Evolutionary conservation across 805 yeast species (phyloP).

Genomic region (Cyberlindnera veronae): DNA sequence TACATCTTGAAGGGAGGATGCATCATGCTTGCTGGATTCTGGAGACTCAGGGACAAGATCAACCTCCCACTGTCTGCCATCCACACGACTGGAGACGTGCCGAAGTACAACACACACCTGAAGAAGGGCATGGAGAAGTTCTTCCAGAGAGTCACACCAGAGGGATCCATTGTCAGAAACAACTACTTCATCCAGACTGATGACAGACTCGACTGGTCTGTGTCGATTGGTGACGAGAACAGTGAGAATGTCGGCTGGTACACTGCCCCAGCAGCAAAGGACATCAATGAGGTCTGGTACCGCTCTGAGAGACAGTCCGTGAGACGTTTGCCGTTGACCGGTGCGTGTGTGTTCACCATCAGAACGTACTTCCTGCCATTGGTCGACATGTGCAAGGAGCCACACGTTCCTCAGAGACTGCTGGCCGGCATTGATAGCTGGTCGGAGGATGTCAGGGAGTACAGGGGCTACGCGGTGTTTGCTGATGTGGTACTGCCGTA

Average conservation of each 20-base stretch:
- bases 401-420: slow-evolving; percentile 57
- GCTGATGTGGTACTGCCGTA: slow-evolving; percentile 54
- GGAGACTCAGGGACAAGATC: slow-evolving; percentile 62
- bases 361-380: slow-evolving; percentile 62
- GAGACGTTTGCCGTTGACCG: slow-evolving; percentile 56
- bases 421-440: slow-evolving; percentile 57
- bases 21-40: slow-evolving; percentile 63
- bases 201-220: slow-evolving; percentile 59
- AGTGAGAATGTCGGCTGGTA: slow-evolving; percentile 58
- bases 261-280: slow-evolving; percentile 50
- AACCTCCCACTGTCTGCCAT: slow-evolving; percentile 52
- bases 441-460: slow-evolving; percentile 56
- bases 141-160: slow-evolving; percentile 52
- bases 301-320: slow-evolving; percentile 65
- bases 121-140: slow-evolving; percentile 64
- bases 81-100: slow-evolving; percentile 67
- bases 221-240: slow-evolving; percentile 57
- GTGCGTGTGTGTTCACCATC: slow-evolving; percentile 56
- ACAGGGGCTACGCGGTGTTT: slow-evolving; percentile 55
- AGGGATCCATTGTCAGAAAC: slow-evolving; percentile 64
- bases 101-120: slow-evolving; percentile 56
- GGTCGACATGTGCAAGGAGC: slow-evolving; percentile 52
- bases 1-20: slow-evolving; percentile 59
- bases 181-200: slow-evolving; percentile 66
- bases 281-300: slow-evolving; percentile 45